A percentile compares a stretch with the other conserved stretches of the same genome.
These are phyloP conservation scores for Phellinidium pouzarii DNA, from an alignment of 1,284 basidiomycete genomes.

Conservation along the genomic window DNA sequence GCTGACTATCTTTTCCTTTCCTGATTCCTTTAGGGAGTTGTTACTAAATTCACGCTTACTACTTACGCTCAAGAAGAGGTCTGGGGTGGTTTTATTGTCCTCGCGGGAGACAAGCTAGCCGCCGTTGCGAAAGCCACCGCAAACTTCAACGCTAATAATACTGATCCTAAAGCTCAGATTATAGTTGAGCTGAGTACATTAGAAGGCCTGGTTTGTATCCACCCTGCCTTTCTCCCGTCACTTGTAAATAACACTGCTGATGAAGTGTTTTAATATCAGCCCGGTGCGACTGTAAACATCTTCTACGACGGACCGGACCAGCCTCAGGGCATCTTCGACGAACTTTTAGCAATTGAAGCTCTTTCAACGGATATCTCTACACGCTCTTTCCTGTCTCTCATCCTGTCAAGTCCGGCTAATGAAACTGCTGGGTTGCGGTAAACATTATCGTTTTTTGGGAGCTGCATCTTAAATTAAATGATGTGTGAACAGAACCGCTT, in stretches of 20 bases:
- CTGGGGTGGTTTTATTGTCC: conserved; percentile 55
- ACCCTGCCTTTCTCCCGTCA: neutral
- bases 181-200: conserved; percentile 48
- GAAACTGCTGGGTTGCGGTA: conserved; percentile 37
- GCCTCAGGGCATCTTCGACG: conserved; percentile 44
- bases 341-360: conserved; percentile 35
- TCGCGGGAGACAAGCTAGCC: conserved; percentile 32
- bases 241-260: neutral
- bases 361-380: conserved; percentile 35
- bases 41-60: conserved; percentile 50
- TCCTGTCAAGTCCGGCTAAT: conserved; percentile 36
- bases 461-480: neutral
- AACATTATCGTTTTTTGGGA: conserved; percentile 7
- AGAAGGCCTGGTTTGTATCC: conserved; percentile 31
- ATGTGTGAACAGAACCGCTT: conserved; percentile 32
- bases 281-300: conserved; percentile 31
- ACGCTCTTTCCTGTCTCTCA: conserved; percentile 34
- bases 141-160: conserved; percentile 41
- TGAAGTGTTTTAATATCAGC: conserved; percentile 24
- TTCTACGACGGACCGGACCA: conserved; percentile 49
- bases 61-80: conserved; percentile 48
- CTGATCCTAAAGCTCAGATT: conserved; percentile 55
- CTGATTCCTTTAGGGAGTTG: too few species aligned
- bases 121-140: conserved; percentile 40
- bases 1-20: too few species aligned